Evolutionary conservation across 108 stramenopile species (phyloP), one percentile per base, ranked within the genome.

Genomic region (Nannochloropsis gaditana): DNA sequence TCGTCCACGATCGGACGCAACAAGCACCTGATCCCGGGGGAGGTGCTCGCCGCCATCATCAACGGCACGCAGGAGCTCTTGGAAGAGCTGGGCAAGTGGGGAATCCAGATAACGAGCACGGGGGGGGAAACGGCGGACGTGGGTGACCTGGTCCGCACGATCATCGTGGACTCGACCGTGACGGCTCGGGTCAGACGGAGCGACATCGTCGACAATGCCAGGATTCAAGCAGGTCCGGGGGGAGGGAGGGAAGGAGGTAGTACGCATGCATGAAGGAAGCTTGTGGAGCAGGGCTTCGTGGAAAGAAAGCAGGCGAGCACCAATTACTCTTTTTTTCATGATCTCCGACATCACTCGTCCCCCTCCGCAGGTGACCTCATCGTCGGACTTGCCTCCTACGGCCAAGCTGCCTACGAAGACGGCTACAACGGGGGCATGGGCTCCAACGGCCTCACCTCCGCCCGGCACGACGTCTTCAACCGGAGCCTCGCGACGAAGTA

Each of bases 361-460:
- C 3, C 59, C 59, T 82, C 21, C 81, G 43, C 44, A 44, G 85
- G 85, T 1, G 81, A 85, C 81, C 80, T 85, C 19, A 85, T 85
- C 43, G 85, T 85, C 15, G 85, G 81, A 10, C 85, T 85, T 44
- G 11, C 85, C 44, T 85, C 85, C 21, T 85, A 43, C 81, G 85
- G 85, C 5, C 85, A 85, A 44, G 85, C 85, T 17, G 19, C 80
- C 11, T 85, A 85, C 85, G 85, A 85, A 43, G 43, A 80, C 44
- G 85, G 43, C 80, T 85, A 85, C 80, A 85, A 85, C 43, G 85
- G 85, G 5, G 85, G 85, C 81, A 85, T 85, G 85, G 85, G 85
- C 17, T 85, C 85, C 9, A 85, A 85, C 44, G 85, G 85, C 43
- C 85, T 85, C 81, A 85, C 85, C 42, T 82, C 81, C 21, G 85